Percentiles rank a stretch among this genome's conserved stretches.
phyloP scores from a whole-genome alignment of 257 asterid species.

The Linaria vulgaris region DNA sequence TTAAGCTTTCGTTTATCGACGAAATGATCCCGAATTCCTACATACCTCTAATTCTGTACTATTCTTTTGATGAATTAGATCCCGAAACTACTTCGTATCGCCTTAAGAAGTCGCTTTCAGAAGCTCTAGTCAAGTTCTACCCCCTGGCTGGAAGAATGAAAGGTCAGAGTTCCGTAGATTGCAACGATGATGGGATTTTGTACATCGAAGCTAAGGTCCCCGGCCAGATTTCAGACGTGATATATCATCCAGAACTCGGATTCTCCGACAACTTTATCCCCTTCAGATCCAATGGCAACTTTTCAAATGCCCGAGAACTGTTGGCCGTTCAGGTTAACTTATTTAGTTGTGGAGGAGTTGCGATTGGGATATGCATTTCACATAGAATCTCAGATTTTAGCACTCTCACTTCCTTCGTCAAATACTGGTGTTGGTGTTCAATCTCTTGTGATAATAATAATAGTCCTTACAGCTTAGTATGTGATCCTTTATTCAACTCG shows the following conservation, averaged over 20 bases:
- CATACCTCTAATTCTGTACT: slow-evolving; percentile 56
- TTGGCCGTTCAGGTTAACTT: slow-evolving; percentile 53
- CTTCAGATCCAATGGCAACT: slow-evolving; percentile 30
- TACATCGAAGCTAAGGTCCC: slow-evolving; percentile 42
- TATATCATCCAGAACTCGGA: slow-evolving; percentile 22
- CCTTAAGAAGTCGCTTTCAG: slow-evolving; percentile 46
- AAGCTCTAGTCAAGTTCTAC: slow-evolving; percentile 43
- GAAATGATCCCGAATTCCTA: slow-evolving; percentile 51
- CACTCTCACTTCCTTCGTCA: slow-evolving; percentile 46
- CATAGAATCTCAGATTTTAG: slow-evolving; percentile 50
- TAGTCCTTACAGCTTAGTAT: background rate
- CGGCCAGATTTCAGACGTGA: slow-evolving; percentile 28
- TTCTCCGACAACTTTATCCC: slow-evolving; percentile 44
- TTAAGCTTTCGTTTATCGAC: slow-evolving; percentile 59
- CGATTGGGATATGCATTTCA: slow-evolving; percentile 46
- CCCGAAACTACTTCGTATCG: slow-evolving; percentile 27
- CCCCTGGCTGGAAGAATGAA: slow-evolving; percentile 67
- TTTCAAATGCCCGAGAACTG: slow-evolving; percentile 31
- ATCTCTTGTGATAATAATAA: slow-evolving; percentile 2
- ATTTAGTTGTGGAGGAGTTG: slow-evolving; percentile 47
- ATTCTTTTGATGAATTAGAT: slow-evolving; percentile 22
- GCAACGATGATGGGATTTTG: slow-evolving; percentile 50
- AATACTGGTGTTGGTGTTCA: slow-evolving; percentile 35
- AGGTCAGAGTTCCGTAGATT: slow-evolving; percentile 46
- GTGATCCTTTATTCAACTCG: slow-evolving; percentile 41